These are phyloP conservation scores for Candida golubevii DNA, from an alignment of 805 yeast genomes.

Conservation along the genomic window DNA sequence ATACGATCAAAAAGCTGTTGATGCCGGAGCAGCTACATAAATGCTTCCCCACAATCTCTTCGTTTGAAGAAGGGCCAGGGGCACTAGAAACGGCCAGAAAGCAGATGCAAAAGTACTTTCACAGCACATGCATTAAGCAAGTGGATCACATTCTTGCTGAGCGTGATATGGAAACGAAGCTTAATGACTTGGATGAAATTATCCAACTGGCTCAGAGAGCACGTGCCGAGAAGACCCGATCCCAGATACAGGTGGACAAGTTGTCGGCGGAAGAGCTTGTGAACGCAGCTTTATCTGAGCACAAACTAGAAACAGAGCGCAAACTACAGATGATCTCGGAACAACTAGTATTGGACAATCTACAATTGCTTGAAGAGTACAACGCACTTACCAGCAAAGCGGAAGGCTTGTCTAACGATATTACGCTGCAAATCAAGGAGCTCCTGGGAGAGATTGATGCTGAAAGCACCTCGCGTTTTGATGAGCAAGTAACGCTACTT, in stretches of 20 bases:
- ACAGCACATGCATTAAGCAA: conserved; percentile 44
- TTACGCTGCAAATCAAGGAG: conserved; percentile 17
- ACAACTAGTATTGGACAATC: conserved; percentile 34
- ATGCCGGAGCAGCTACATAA: conserved; percentile 46
- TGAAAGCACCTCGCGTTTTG: conserved; percentile 18
- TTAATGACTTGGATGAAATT: conserved; percentile 47
- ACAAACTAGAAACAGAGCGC: conserved; percentile 22
- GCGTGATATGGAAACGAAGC: conserved; percentile 37
- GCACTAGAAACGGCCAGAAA: conserved; percentile 45
- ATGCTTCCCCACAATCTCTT: conserved; percentile 53
- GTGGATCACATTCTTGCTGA: conserved; percentile 53
- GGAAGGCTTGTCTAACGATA: conserved; percentile 18
- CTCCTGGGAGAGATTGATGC: conserved; percentile 16
- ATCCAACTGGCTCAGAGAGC: conserved; percentile 39
- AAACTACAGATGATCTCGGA: conserved; percentile 32
- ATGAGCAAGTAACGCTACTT: conserved; percentile 21
- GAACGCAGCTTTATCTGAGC: conserved; percentile 24
- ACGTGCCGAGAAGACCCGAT: conserved; percentile 13
- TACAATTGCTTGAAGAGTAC: conserved; percentile 24
- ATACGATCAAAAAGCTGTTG: conserved; percentile 45
- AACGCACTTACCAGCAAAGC: conserved; percentile 19
- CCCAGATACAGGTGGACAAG: conserved; percentile 27
- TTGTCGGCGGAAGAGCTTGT: conserved; percentile 30
- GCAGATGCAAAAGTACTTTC: conserved; percentile 53
- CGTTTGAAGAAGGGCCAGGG: conserved; percentile 41